Evolutionary conservation across 202 grass and related monocot genomes (phyloP).

Genomic region (Brachypodium distachyon): DNA sequence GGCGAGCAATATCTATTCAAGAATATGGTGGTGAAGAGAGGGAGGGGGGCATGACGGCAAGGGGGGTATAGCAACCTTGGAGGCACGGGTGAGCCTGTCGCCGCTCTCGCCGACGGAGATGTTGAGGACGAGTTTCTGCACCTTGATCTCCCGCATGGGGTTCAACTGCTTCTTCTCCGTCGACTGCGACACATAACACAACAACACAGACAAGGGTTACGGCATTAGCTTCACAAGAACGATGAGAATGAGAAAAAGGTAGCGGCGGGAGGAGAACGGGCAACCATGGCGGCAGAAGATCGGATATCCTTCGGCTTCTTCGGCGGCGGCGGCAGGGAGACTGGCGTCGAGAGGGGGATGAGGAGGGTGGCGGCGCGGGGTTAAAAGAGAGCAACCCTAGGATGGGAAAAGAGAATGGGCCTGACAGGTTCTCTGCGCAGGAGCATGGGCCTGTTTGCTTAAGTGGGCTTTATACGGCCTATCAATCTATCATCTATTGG

Average conservation of each 20-base stretch:
- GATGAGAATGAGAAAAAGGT: not conserved
- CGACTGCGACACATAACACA: slow-evolving; percentile 32
- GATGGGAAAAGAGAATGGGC: no score
- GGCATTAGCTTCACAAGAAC: not conserved
- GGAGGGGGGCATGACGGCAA: not conserved
- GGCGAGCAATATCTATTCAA: not conserved
- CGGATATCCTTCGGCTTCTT: not conserved
- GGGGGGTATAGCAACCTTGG: slow-evolving; percentile 26
- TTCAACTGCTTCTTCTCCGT: slow-evolving; percentile 65
- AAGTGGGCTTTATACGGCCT: not conserved
- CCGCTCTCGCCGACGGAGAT: slow-evolving; percentile 71
- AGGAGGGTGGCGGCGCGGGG: slow-evolving; percentile 7
- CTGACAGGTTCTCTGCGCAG: not conserved
- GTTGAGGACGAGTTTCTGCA: slow-evolving; percentile 82
- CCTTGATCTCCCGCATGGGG: slow-evolving; percentile 81
- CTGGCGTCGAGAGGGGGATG: not conserved
- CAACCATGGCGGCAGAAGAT: slow-evolving; percentile 28
- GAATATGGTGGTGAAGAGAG: not conserved
- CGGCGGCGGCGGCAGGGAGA: not conserved
- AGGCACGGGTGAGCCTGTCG: slow-evolving; percentile 63
- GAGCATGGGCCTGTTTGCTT: not conserved
- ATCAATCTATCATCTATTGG: not conserved
- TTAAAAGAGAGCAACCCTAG: slow-evolving; percentile 21
- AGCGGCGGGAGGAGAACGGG: not conserved
- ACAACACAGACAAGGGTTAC: not conserved